Evolutionary conservation across 176 grass and related monocot genomes (phyloP), one percentile per base, ranked within the genome.

Genomic region (Bolboschoenus planiculmis): DNA sequence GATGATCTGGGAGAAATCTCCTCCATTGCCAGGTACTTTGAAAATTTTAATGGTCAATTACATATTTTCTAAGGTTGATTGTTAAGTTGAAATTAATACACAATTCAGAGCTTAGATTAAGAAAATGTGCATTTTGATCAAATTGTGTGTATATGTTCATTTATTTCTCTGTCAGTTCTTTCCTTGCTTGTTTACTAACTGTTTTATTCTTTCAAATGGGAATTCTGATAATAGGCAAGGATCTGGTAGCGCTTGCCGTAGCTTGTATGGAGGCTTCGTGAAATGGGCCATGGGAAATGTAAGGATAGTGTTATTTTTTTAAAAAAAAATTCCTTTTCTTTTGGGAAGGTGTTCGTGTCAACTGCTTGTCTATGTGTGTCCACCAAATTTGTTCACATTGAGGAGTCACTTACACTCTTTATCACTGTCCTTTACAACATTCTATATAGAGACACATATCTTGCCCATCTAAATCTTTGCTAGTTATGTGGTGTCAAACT

Each of bases 281-380:
- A 99, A 99, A 86, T 99, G 96, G 96, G 81, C 87, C 27, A 98
- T 98, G 96, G 96, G 96, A 40, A 80, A 93, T 85, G 96, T 98
- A 89, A 90, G 85, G 76, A 78, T 40, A 78, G 70, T 8, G 14
- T 43, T 3, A 53, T 53, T 4, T 43, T 85, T 14, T 21, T 23
- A n/a, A n/a, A n/a, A n/a, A n/a, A n/a, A n/a, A n/a, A n/a, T 37
- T 2, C 35, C 18, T 70, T 31, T 23, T 31, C 5, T 73, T 80
- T 51, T 46, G 20, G 71, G 16, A 84, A 43, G 60, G 58, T 78
- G 15, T 58, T 51, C 20, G 46, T 53, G 43, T 53, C 23, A 77
- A 46, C 72, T 77, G 47, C 44, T 29, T 50, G 26, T 51, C 27
- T 74, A 48, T 24, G 26, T 44, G 23, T 27, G 31, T 74, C 40